A percentile compares a stretch with the other conserved stretches of the same genome.
These are phyloP conservation scores for Sextonia rubra DNA, from an alignment of 164 flowering plant species.

Conservation along the genomic window DNA sequence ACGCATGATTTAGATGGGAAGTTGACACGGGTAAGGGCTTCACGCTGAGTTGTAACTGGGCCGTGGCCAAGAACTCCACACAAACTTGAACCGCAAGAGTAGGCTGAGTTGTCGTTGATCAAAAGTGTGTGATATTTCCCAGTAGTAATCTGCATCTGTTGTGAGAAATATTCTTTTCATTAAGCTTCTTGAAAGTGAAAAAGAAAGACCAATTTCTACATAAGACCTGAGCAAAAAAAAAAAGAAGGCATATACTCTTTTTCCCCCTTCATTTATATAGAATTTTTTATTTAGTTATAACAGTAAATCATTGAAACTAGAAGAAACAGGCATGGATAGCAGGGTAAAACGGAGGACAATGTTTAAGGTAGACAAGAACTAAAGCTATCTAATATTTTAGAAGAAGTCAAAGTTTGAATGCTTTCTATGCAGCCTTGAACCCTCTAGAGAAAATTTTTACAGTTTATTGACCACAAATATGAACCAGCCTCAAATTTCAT, in stretches of 20 bases:
- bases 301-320: too few species aligned
- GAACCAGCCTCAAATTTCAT: too few species aligned
- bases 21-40: constrained; percentile 51
- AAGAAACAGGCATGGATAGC: too few species aligned
- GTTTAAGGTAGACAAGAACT: too few species aligned
- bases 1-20: constrained; percentile 58
- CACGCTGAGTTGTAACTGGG: constrained; percentile 72
- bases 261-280: background rate
- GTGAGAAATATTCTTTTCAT: constrained; percentile 8
- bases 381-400: too few species aligned
- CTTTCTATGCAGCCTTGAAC: too few species aligned
- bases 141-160: constrained; percentile 86
- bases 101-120: constrained; percentile 53
- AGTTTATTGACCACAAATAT: too few species aligned
- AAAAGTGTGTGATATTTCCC: constrained; percentile 90
- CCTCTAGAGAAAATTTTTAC: too few species aligned
- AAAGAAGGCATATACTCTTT: background rate
- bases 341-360: too few species aligned
- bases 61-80: constrained; percentile 98
- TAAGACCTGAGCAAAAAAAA: background rate
- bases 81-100: constrained; percentile 91
- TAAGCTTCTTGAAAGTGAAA: constrained; percentile 3
- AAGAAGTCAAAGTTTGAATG: too few species aligned
- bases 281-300: too few species aligned
- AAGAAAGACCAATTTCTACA: background rate